Evolutionary conservation across 805 yeast species (phyloP).

Genomic region (Wickerhamomyces pijperi): DNA sequence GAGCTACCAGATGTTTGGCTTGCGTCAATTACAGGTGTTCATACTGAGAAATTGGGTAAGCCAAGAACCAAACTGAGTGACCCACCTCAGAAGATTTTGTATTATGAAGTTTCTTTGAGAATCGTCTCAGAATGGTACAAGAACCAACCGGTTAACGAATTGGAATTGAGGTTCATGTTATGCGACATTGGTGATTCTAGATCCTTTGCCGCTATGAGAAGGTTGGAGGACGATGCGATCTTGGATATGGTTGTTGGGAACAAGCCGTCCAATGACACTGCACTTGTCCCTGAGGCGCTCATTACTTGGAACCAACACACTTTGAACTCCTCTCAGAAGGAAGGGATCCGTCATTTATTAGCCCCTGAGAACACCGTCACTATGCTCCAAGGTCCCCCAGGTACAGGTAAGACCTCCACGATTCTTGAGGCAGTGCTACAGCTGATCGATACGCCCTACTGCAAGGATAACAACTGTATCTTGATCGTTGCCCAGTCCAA

Average conservation of each 20-base stretch:
- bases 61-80: neutral
- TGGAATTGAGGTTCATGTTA: conserved; percentile 36
- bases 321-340: conserved; percentile 48
- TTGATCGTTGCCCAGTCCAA: conserved; percentile 69
- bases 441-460: conserved; percentile 25
- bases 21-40: neutral
- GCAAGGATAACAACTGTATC: conserved; percentile 36
- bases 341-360: conserved; percentile 24
- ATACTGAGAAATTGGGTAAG: neutral
- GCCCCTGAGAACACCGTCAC: conserved; percentile 25
- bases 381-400: conserved; percentile 76
- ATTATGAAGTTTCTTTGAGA: neutral
- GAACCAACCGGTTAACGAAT: neutral
- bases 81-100: neutral
- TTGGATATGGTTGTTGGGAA: conserved; percentile 44
- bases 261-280: conserved; percentile 39
- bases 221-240: conserved; percentile 40
- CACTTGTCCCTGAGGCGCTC: conserved; percentile 42
- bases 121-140: neutral
- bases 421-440: conserved; percentile 52
- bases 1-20: neutral
- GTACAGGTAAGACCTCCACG: conserved; percentile 74
- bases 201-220: conserved; percentile 55
- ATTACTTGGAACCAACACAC: conserved; percentile 36
- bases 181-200: conserved; percentile 53